Evolutionary conservation across 495 filamentous ascomycete species (phyloP), one percentile per base, ranked within the genome.

Genomic region (Tetracladium setigerum): DNA sequence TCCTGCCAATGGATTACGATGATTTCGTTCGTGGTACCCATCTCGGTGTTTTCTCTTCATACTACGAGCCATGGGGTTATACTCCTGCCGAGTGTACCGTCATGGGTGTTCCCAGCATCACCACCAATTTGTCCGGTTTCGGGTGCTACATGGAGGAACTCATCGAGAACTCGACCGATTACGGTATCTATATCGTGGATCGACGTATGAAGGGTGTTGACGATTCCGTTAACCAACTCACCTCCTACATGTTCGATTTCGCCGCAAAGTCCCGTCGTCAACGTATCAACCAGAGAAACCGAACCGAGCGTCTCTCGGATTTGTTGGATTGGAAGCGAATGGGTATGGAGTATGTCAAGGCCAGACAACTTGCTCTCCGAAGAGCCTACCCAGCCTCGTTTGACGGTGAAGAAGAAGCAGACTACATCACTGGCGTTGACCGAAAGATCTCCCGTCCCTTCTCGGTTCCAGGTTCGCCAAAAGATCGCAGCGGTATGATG

Each of bases 101-200:
- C 37, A 98, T 98, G 92, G 92, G 92, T 53, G 91, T 98, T 41
- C 92, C 92, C 14, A 95, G 87, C 65, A 98, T 98, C 68, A 97
- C 92, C 5, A 98, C 92, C 9, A 98, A 98, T 57, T 73, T 98
- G 7, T 96, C 92, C 17, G 92, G 92, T 7, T 98, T 98, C 54
- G 92, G 92, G 33, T 98, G 92, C 65, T 98, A 98, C 63, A 98
- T 98, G 92, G 92, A 98, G 65, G 92, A 98, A 62, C 70, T 98
- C 53, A 96, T 98, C 54, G 92, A 97, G 65, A 98, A 97, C 61
- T 92, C 92, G 31, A 83, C 81, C 32, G 92, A 98, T 65, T 98
- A 98, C 58, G 92, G 92, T 41, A 98, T 98, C 66, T 96, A 96
- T 68, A 97, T 98, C 61, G 90, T 98, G 38, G 92, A 98, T 60